Evolutionary conservation across 495 filamentous ascomycete species (phyloP).

Genomic region (Poronia punctata): DNA sequence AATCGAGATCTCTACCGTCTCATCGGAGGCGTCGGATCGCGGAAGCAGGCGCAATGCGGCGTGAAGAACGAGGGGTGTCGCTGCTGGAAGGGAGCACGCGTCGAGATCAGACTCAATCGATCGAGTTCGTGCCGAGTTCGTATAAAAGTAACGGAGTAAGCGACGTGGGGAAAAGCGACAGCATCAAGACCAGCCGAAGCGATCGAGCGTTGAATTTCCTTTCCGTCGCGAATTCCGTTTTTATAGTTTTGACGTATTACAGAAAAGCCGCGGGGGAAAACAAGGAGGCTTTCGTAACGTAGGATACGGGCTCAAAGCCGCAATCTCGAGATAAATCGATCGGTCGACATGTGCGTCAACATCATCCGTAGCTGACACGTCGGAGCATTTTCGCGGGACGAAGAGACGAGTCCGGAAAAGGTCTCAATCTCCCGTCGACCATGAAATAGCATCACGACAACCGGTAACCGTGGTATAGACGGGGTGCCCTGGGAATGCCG

Average conservation of each 20-base stretch:
- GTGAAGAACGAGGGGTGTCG: constrained; percentile 6
- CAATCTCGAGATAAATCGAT: constrained; percentile 11
- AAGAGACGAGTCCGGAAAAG: no score
- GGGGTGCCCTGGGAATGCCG: constrained; percentile 6
- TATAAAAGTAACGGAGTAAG: no score
- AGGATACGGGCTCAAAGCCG: constrained; percentile 5
- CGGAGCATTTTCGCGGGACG: constrained; percentile 7
- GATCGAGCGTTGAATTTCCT: constrained; percentile 9
- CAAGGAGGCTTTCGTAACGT: not conserved
- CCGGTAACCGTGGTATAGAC: constrained; percentile 4
- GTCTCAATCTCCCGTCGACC: not conserved
- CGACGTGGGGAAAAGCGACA: not conserved
- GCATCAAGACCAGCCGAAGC: constrained; percentile 7
- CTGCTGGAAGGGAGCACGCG: constrained; percentile 6
- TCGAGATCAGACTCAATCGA: constrained; percentile 11
- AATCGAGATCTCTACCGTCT: constrained; percentile 1
- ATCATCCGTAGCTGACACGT: not conserved
- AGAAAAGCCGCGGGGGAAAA: no score
- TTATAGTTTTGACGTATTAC: constrained; percentile 1
- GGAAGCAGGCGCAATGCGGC: constrained; percentile 3
- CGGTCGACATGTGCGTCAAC: constrained; percentile 5
- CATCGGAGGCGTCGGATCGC: constrained; percentile 4
- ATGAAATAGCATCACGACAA: constrained; percentile 4
- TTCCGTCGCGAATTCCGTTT: constrained; percentile 1
- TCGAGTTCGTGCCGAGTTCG: constrained; percentile 7